Conservation (phyloP, 2,329 filamentous ascomycete species). For the Cytospora paraplurivora region DNA sequence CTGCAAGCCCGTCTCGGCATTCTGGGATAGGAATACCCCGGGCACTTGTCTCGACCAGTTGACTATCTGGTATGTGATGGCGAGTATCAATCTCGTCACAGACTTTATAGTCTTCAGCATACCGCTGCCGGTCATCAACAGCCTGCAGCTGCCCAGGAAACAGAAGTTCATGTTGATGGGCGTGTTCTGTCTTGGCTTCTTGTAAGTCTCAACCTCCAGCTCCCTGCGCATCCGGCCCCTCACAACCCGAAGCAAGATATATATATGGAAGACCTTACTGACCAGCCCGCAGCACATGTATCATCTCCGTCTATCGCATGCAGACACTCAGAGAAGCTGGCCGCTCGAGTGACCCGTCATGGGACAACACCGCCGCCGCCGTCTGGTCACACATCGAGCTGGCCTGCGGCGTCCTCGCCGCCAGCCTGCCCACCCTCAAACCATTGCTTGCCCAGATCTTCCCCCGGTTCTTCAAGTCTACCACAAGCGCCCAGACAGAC, state of each 20-base stretch:
- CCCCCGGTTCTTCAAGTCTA: slow-evolving; percentile 31
- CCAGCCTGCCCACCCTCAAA: slow-evolving; percentile 36
- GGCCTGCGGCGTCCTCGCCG: slow-evolving; percentile 34
- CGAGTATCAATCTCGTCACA: slow-evolving; percentile 33
- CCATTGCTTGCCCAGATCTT: slow-evolving; percentile 33
- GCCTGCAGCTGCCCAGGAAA: slow-evolving; percentile 32
- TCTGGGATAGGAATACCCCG: slow-evolving; percentile 32
- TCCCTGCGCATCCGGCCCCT: too few species aligned
- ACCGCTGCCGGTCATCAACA: slow-evolving; percentile 34
- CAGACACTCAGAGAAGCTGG: slow-evolving; percentile 34
- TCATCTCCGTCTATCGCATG: slow-evolving; percentile 36
- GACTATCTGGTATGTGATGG: slow-evolving; percentile 33
- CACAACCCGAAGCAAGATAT: too few species aligned
- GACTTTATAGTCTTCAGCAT: slow-evolving; percentile 35
- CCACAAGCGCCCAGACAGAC: background rate
- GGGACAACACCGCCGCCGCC: slow-evolving; percentile 36
- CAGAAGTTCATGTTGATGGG: slow-evolving; percentile 34
- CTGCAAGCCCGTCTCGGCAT: slow-evolving; percentile 32
- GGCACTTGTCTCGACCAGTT: slow-evolving; percentile 34
- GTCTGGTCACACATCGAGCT: slow-evolving; percentile 39
- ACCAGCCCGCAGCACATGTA: slow-evolving; percentile 31
- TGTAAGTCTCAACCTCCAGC: slow-evolving; percentile 29
- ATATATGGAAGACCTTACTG: background rate
- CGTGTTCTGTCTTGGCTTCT: slow-evolving; percentile 35
- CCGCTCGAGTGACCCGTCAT: slow-evolving; percentile 30